Evolutionary conservation across 768 basidiomycete genomes (phyloP).

Genomic region (Boletus sp.): DNA sequence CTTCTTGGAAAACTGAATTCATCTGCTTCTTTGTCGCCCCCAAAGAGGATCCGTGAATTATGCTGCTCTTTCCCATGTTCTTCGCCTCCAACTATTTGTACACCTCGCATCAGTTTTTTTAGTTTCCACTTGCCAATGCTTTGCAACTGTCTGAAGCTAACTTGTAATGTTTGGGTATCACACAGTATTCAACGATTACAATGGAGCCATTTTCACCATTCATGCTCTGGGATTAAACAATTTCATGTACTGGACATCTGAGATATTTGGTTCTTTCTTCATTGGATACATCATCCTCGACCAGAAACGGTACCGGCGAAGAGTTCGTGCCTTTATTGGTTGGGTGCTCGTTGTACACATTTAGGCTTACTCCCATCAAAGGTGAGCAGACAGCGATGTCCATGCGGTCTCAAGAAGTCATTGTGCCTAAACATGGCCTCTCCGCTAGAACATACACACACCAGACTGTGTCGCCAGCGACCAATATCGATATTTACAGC

Average conservation of each 20-base stretch:
- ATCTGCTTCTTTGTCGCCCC: slow-evolving; percentile 64
- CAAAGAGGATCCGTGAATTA: slow-evolving; percentile 65
- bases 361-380: slow-evolving; percentile 80
- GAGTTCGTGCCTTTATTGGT: slow-evolving; percentile 66
- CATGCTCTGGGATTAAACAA: slow-evolving; percentile 78
- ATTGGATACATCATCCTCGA: slow-evolving; percentile 70
- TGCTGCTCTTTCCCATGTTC: slow-evolving; percentile 83
- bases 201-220: slow-evolving; percentile 74
- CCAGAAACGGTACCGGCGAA: slow-evolving; percentile 49
- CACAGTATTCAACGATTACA: slow-evolving; percentile 79
- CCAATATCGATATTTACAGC: slow-evolving; percentile 59
- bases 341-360: slow-evolving; percentile 66
- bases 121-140: not conserved
- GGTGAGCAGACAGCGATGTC: slow-evolving; percentile 35
- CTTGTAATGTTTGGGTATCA: not conserved
- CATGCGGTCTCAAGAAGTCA: not conserved
- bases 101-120: slow-evolving; percentile 62
- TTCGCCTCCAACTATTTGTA: slow-evolving; percentile 83
- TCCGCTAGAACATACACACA: slow-evolving; percentile 50
- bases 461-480: slow-evolving; percentile 35
- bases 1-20: slow-evolving; percentile 75
- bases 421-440: not conserved
- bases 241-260: slow-evolving; percentile 73
- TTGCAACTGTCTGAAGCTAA: not conserved
- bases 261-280: slow-evolving; percentile 70